These are phyloP conservation scores for Rhizopogon vulgaris DNA, from an alignment of 768 basidiomycete species.

Conservation along the genomic window DNA sequence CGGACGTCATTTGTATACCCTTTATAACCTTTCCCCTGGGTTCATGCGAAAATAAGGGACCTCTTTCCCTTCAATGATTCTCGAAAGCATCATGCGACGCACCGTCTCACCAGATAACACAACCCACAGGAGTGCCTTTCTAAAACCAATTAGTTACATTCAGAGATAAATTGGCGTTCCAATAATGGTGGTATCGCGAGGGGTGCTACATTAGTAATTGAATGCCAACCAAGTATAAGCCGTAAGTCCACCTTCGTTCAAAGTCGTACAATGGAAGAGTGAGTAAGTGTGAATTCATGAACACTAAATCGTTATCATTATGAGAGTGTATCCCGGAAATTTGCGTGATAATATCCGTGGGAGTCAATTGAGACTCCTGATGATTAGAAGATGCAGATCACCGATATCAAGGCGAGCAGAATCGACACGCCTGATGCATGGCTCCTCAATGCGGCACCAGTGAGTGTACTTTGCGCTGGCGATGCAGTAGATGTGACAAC, in stretches of 20 bases:
- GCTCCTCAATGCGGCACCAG: conserved; percentile 19
- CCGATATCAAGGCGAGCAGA: conserved; percentile 9
- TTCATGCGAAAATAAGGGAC: background rate
- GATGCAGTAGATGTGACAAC: conserved; percentile 6
- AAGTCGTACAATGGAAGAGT: conserved; percentile 5
- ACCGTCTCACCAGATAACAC: background rate
- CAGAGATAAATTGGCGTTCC: background rate
- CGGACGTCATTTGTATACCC: background rate
- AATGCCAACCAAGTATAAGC: background rate
- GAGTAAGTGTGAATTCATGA: conserved; percentile 10
- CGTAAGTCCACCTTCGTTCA: conserved; percentile 5
- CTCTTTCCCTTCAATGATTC: background rate
- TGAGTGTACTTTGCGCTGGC: conserved; percentile 11
- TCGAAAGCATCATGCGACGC: background rate
- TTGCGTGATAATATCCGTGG: conserved; percentile 5
- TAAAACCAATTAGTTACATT: background rate
- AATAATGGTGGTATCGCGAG: background rate
- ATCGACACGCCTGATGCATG: conserved; percentile 13
- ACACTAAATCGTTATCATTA: conserved; percentile 7
- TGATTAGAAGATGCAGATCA: conserved; percentile 17
- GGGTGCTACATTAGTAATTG: background rate
- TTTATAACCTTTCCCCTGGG: background rate
- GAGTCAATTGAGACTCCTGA: conserved; percentile 4
- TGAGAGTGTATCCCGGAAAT: background rate
- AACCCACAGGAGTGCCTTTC: background rate